Evolutionary conservation across 306 rosid species (phyloP).

Genomic region (Castanea crenata): DNA sequence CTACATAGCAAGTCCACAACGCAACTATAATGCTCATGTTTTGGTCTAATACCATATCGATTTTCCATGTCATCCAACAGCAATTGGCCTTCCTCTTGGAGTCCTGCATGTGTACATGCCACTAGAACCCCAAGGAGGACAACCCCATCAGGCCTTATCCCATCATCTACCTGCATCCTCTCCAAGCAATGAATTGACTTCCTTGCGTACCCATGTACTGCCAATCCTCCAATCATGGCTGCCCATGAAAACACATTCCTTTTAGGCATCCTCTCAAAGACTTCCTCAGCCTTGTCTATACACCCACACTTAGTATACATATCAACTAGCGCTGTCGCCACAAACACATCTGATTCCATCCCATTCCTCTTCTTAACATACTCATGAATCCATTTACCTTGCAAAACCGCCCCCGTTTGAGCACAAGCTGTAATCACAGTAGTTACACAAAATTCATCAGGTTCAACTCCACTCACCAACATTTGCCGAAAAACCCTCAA

Average conservation of each 20-base stretch:
- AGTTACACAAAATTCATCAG: conserved; percentile 34
- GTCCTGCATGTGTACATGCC: conserved; percentile 41
- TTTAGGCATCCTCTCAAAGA: conserved; percentile 32
- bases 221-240: conserved; percentile 43
- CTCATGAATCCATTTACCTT: conserved; percentile 46
- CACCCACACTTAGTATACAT: conserved; percentile 49
- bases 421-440: conserved; percentile 41
- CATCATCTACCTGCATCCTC: conserved; percentile 40
- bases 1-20: conserved; percentile 42
- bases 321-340: conserved; percentile 39
- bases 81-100: conserved; percentile 33
- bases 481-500: conserved; percentile 24
- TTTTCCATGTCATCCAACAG: conserved; percentile 30
- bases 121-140: conserved; percentile 41
- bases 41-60: conserved; percentile 31
- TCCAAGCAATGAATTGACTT: conserved; percentile 26
- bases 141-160: conserved; percentile 39
- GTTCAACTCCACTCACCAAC: conserved; percentile 26
- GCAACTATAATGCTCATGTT: conserved; percentile 46
- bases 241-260: conserved; percentile 46
- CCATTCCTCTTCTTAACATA: conserved; percentile 23
- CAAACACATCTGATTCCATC: conserved; percentile 26
- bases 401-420: conserved; percentile 35
- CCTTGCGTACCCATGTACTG: conserved; percentile 29
- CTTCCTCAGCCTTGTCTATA: conserved; percentile 38